These are phyloP conservation scores for Trametes maxima DNA, from an alignment of 768 basidiomycete genomes.

Conservation along the genomic window DNA sequence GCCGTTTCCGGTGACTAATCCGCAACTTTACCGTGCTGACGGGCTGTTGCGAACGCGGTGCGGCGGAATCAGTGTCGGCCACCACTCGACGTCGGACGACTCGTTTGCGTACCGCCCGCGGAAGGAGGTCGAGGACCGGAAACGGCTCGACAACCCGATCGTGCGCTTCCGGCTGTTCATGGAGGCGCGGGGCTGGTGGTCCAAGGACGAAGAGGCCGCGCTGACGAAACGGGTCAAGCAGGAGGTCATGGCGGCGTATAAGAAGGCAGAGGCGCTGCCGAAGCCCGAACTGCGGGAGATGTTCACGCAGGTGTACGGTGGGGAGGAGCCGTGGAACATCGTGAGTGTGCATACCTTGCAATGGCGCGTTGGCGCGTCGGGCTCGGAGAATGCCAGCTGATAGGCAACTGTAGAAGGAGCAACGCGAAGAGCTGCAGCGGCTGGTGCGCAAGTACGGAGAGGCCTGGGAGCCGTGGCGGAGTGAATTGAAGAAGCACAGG, in stretches of 20 bases:
- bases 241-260: constrained; percentile 79
- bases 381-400: constrained; percentile 6
- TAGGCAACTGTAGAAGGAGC: constrained; percentile 61
- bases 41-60: background rate
- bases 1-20: constrained; percentile 20
- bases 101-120: constrained; percentile 91
- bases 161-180: constrained; percentile 83
- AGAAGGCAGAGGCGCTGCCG: constrained; percentile 69
- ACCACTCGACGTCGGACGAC: constrained; percentile 95
- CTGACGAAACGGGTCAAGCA: constrained; percentile 68
- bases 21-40: background rate
- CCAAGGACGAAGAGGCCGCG: constrained; percentile 68
- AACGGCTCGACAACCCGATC: constrained; percentile 89
- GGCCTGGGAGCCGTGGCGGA: constrained; percentile 85
- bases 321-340: constrained; percentile 82
- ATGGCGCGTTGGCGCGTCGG: background rate
- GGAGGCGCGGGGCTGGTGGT: constrained; percentile 87
- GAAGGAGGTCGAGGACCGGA: constrained; percentile 89
- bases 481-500: constrained; percentile 75
- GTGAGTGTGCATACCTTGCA: constrained; percentile 46
- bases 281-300: constrained; percentile 74
- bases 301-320: constrained; percentile 88
- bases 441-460: constrained; percentile 85
- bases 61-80: constrained; percentile 64
- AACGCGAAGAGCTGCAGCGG: constrained; percentile 72